Percentiles rank a stretch among this genome's conserved stretches.
Conservation (phyloP, 345 rosid genomes). For the Euphorbia peplus region DNA sequence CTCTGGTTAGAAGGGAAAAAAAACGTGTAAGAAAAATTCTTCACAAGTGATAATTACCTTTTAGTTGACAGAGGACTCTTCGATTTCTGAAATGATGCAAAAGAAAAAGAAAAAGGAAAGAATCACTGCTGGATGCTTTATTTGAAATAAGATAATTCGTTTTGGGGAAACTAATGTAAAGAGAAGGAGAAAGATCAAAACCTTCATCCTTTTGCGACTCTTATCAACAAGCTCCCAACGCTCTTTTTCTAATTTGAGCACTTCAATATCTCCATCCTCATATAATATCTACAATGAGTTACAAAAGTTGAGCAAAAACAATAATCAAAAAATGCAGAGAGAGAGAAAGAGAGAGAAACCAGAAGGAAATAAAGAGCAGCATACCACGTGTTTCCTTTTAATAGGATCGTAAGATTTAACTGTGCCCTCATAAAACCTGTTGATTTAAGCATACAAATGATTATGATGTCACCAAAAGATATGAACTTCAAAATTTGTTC, state of each 20-base stretch:
- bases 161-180: conserved; percentile 13
- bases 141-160: neutral
- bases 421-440: conserved; percentile 93
- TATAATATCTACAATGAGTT: conserved; percentile 54
- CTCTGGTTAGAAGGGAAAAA: neutral
- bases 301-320: neutral
- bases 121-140: conserved; percentile 10
- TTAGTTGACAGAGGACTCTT: conserved; percentile 43
- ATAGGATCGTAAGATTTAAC: conserved; percentile 82
- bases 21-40: neutral
- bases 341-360: conserved; percentile 1
- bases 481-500: neutral
- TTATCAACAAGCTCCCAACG: conserved; percentile 79
- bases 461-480: conserved; percentile 7
- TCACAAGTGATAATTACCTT: conserved; percentile 42
- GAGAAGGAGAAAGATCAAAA: conserved; percentile 18
- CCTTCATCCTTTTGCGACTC: conserved; percentile 64
- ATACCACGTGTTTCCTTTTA: conserved; percentile 83
- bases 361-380: conserved; percentile 23
- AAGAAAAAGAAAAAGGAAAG: conserved; percentile 19
- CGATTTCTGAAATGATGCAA: conserved; percentile 47
- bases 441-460: conserved; percentile 22
- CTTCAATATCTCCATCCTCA: conserved; percentile 95
- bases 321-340: conserved; percentile 4
- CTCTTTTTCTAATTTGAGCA: conserved; percentile 78